Conservation (phyloP, 1,284 basidiomycete species). For the Melampsora larici-populina region DNA sequence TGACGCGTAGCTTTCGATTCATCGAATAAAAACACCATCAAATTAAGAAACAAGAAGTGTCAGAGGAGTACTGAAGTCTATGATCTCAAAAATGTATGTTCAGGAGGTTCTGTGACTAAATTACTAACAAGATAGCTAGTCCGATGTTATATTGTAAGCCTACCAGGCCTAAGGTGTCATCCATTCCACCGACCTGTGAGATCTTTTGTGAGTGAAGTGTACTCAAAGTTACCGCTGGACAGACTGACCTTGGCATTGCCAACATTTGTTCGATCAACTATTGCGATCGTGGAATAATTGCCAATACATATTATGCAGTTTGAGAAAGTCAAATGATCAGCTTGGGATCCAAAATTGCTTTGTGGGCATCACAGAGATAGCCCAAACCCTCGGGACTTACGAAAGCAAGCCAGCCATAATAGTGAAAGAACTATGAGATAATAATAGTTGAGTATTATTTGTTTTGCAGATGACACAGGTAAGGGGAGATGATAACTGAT, state of each 20-base stretch:
- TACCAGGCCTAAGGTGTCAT: not conserved
- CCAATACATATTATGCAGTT: too few relatives aligned
- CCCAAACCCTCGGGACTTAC: not conserved
- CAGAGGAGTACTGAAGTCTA: not conserved
- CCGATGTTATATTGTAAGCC: conserved; percentile 30
- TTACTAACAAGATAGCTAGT: conserved; percentile 32
- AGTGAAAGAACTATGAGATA: not conserved
- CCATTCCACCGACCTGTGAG: conserved; percentile 27
- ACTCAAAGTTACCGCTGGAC: not conserved
- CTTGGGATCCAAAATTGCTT: too few relatives aligned
- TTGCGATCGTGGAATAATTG: too few relatives aligned
- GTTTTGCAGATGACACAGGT: too few relatives aligned
- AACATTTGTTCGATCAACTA: conserved; percentile 43
- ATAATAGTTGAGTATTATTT: too few relatives aligned
- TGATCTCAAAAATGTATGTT: too few relatives aligned
- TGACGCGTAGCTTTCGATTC: conserved; percentile 29
- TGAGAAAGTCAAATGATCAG: too few relatives aligned
- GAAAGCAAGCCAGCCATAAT: not conserved
- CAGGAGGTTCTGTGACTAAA: not conserved
- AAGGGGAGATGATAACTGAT: too few relatives aligned
- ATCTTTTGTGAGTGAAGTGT: too few relatives aligned
- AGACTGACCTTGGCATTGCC: conserved; percentile 41
- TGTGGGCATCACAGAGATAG: too few relatives aligned
- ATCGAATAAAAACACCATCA: not conserved
- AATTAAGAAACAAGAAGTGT: too few relatives aligned